Conservation (phyloP, 2,329 filamentous ascomycete genomes). For the Pseudogymnoascus sp. region DNA sequence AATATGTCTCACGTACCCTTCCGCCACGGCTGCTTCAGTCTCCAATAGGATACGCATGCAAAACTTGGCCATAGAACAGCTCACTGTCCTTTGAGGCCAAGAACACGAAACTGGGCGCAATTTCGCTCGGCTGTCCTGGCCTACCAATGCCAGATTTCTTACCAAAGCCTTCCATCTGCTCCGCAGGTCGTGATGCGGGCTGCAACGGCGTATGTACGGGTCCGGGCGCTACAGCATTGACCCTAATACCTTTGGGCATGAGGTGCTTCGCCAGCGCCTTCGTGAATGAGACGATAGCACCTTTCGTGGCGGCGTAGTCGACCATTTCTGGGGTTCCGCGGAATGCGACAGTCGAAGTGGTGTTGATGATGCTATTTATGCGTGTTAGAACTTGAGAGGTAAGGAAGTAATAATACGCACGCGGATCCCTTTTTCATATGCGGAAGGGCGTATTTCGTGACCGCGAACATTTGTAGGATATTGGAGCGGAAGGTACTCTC, state of each 20-base stretch:
- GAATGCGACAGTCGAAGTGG: conserved; percentile 2
- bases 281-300: conserved; percentile 8
- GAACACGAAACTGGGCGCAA: conserved; percentile 71
- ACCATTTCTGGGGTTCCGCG: background rate
- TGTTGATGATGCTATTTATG: conserved; percentile 5
- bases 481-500: background rate
- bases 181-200: background rate
- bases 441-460: background rate
- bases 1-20: background rate
- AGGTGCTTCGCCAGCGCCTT: background rate
- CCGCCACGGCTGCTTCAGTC: background rate
- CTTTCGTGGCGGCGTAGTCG: conserved; percentile 8
- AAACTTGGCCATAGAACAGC: conserved; percentile 59
- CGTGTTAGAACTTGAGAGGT: background rate
- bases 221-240: conserved; percentile 74
- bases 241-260: conserved; percentile 31
- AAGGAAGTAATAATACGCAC: background rate
- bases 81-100: conserved; percentile 64
- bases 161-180: background rate
- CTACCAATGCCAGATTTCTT: conserved; percentile 50
- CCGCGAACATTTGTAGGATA: background rate
- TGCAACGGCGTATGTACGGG: conserved; percentile 63
- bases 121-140: conserved; percentile 70
- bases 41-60: conserved; percentile 22
- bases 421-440: background rate